Percentiles rank a stretch among this genome's conserved stretches.
phyloP scores from a whole-genome alignment of 352 stramenopile genomes.

The Globisporangium carolinianum region DNA sequence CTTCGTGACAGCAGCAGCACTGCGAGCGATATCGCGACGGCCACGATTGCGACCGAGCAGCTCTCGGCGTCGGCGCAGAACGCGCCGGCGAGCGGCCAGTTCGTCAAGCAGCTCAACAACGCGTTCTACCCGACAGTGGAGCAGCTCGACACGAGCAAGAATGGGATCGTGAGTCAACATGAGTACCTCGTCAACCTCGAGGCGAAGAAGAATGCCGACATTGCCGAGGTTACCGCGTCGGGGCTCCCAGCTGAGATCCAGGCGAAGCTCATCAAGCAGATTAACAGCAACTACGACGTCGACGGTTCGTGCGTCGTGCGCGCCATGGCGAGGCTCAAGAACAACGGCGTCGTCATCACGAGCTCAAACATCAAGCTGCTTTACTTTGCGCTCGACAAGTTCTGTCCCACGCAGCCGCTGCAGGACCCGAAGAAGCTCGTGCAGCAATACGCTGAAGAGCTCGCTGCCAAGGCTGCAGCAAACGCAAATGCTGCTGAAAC shows the following conservation, averaged over 20 bases:
- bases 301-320: conserved; percentile 29
- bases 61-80: conserved; percentile 20
- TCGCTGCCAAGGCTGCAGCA: not conserved
- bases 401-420: conserved; percentile 16
- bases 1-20: conserved; percentile 9
- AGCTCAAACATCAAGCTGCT: conserved; percentile 15
- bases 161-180: conserved; percentile 24
- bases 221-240: conserved; percentile 17
- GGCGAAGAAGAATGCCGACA: conserved; percentile 15
- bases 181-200: conserved; percentile 35
- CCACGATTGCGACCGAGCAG: conserved; percentile 17
- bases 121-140: conserved; percentile 32
- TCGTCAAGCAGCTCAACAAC: conserved; percentile 25
- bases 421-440: conserved; percentile 22
- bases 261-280: conserved; percentile 21
- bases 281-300: conserved; percentile 31
- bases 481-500: not conserved
- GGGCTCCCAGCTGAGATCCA: conserved; percentile 32
- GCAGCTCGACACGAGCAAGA: conserved; percentile 24
- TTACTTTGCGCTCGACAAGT: conserved; percentile 17
- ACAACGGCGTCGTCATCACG: conserved; percentile 4
- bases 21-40: not conserved
- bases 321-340: conserved; percentile 25
- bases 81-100: conserved; percentile 18
- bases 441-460: conserved; percentile 16